A percentile compares a stretch with the other conserved stretches of the same genome.
These are phyloP conservation scores for Colletotrichum destructivum DNA, from an alignment of 2,329 filamentous ascomycete species.

Conservation along the genomic window DNA sequence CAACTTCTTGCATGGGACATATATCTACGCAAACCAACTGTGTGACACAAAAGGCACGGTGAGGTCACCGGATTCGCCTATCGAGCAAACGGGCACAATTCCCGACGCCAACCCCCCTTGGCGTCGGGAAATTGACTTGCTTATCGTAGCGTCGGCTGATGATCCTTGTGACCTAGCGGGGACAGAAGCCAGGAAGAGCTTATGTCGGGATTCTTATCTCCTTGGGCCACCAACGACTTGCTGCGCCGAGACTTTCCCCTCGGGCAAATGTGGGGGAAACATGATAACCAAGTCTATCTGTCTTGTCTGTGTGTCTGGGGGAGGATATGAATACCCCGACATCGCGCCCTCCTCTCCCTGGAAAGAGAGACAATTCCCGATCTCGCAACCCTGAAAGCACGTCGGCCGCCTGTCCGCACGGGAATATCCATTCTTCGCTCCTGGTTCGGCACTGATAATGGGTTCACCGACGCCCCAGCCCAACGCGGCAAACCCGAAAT, in stretches of 20 bases:
- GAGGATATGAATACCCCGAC: slow-evolving; percentile 37
- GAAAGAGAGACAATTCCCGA: slow-evolving; percentile 21
- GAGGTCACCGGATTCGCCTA: slow-evolving; percentile 40
- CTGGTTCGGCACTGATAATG: slow-evolving; percentile 13
- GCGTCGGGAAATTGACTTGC: slow-evolving; percentile 23
- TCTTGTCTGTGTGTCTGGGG: not conserved
- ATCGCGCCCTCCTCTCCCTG: slow-evolving; percentile 14
- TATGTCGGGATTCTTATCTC: slow-evolving; percentile 30
- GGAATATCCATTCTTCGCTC: not conserved
- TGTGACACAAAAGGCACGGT: slow-evolving; percentile 11
- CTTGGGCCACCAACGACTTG: not conserved
- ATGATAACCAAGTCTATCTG: slow-evolving; percentile 4
- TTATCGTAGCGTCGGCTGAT: slow-evolving; percentile 28
- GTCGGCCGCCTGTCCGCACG: slow-evolving; percentile 3
- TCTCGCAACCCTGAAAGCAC: slow-evolving; percentile 8
- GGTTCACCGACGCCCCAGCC: slow-evolving; percentile 13
- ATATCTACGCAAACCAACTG: slow-evolving; percentile 26
- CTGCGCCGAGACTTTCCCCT: slow-evolving; percentile 15
- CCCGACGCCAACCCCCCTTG: slow-evolving; percentile 22
- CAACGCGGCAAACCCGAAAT: slow-evolving; percentile 12
- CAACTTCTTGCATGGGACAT: slow-evolving; percentile 8
- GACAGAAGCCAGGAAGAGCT: slow-evolving; percentile 20
- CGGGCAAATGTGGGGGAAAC: slow-evolving; percentile 33
- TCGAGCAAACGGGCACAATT: slow-evolving; percentile 19
- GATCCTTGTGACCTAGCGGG: slow-evolving; percentile 33